Conservation (phyloP, 441 rosid species). For the Aleurites moluccanus region DNA sequence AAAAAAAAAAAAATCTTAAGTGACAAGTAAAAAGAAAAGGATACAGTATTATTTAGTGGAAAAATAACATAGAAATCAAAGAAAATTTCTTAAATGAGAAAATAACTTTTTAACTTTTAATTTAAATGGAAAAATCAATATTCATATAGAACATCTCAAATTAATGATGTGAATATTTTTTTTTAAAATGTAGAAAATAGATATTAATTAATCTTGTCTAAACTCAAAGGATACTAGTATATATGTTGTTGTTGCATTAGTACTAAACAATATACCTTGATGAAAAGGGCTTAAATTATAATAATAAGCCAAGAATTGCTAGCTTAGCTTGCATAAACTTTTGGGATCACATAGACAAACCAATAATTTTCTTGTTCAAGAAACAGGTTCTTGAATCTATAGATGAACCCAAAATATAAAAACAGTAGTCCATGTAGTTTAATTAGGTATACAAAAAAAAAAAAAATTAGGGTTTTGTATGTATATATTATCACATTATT, state of each 20-base stretch:
- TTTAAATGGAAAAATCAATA: no score
- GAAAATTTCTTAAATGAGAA: no score
- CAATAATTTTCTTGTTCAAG: conserved; percentile 28
- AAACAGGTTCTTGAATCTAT: conserved; percentile 14
- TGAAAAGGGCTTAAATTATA: conserved; percentile 1
- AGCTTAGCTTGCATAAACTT: not conserved
- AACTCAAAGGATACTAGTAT: not conserved
- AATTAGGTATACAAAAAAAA: not conserved
- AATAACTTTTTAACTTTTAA: no score
- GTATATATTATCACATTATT: conserved; percentile 21
- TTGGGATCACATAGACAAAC: conserved; percentile 25
- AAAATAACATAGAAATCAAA: no score
- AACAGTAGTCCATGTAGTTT: conserved; percentile 21
- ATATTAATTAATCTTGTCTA: no score
- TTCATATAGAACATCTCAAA: no score
- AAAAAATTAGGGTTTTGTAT: conserved; percentile 13
- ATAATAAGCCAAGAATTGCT: conserved; percentile 12
- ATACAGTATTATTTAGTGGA: no score
- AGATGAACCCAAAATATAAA: conserved; percentile 12
- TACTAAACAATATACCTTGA: not conserved
- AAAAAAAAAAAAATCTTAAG: no score
- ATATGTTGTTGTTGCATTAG: not conserved
- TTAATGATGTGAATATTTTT: no score
- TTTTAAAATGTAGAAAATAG: no score
- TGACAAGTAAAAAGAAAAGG: no score